Percentiles rank a stretch among this genome's conserved stretches.
Conservation (phyloP, 2,329 filamentous ascomycete species). For the Coniochaeta sp. region DNA sequence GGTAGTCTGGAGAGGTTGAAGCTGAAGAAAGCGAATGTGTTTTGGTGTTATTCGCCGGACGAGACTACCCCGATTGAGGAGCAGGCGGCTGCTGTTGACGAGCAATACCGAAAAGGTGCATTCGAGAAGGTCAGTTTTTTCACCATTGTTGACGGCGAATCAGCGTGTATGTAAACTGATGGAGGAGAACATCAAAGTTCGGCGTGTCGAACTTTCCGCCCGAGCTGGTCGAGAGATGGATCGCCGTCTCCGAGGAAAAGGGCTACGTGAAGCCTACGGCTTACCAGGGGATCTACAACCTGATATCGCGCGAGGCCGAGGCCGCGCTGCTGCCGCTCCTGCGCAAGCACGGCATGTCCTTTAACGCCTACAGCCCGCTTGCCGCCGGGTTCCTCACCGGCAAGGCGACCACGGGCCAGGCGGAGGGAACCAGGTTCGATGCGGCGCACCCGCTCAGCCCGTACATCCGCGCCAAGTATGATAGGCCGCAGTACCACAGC, state of each 20-base stretch:
- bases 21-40: background rate
- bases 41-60: background rate
- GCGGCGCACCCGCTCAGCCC: conserved; percentile 9
- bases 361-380: conserved; percentile 9
- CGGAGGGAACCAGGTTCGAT: conserved; percentile 10
- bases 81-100: background rate
- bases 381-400: conserved; percentile 12
- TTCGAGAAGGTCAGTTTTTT: background rate
- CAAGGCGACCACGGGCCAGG: conserved; percentile 8
- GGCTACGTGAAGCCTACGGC: conserved; percentile 9
- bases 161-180: background rate
- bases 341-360: conserved; percentile 6
- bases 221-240: background rate
- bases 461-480: too few species aligned
- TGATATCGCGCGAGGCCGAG: conserved; percentile 7
- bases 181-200: background rate
- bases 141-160: too few species aligned
- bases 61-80: background rate
- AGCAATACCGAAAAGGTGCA: background rate
- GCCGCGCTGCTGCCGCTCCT: conserved; percentile 3
- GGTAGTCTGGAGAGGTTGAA: background rate
- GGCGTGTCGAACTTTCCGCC: background rate
- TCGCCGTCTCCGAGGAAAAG: conserved; percentile 8
- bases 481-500: too few species aligned
- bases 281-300: conserved; percentile 10